Evolutionary conservation across 2,329 filamentous ascomycete species (phyloP), one percentile per base, ranked within the genome.

Genomic region (Intubia oerlemansii): DNA sequence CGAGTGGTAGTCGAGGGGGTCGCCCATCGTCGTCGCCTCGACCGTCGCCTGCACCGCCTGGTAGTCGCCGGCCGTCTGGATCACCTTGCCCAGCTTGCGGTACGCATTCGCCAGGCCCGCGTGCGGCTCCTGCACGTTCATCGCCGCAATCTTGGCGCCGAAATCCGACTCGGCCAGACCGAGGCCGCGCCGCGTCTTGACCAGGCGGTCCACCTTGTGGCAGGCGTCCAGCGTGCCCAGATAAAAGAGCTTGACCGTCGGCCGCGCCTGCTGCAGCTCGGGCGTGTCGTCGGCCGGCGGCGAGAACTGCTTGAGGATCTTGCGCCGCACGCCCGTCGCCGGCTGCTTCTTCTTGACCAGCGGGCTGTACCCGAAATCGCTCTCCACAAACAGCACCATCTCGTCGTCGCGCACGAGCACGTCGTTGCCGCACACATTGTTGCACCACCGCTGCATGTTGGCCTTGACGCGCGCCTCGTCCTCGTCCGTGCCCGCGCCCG

Each of bases 341-440:
- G 88, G 88, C 50, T 98, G 88, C 58, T 90, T 92, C 62, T 82
- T 81, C 49, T 85, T 75, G 26, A 93, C 74, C 44, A 95, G 77
- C 2, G 88, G 88, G 44, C 82, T 93, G 51, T 98, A 98, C 23
- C 88, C 88, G 49, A 93, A 95, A 49, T 98, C 88, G 46, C 81
- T 92, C 53, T 98, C 88, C n/a, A 98, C 82, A 43, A 98, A 98
- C 34, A 95, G 72, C 5, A 93, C 70, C 70, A 95, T 85, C 53
- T 98, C 88, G 36, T 95, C 85, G 46, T 98, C 88, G 36, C 77
- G 70, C 59, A 92, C 91, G 7, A 98, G 65, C 1, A 90, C 72
- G 20, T 95, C 84, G 41, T 88, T 95, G 43, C 67, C 68, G 53
- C 88, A 91, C 13, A 98, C 76, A 34, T 79, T 78, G 49, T 91